phyloP scores from a whole-genome alignment of 1,139 yeast species.

The Entelexis sorbosivorans region DNA sequence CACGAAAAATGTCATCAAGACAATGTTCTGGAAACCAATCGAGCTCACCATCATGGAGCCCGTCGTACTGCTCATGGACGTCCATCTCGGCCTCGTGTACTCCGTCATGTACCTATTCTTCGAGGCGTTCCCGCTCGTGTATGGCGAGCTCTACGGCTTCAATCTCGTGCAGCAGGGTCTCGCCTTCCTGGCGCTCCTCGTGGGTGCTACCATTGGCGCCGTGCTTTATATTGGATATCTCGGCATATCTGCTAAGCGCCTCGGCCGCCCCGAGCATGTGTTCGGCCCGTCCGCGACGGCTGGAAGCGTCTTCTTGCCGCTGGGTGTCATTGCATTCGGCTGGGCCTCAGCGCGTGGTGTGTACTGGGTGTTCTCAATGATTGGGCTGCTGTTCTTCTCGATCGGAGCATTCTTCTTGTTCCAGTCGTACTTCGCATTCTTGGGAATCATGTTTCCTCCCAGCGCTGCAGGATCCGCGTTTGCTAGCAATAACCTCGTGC shows the following conservation, averaged over 20 bases:
- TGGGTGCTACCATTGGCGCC: constrained; percentile 29
- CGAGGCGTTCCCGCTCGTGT: constrained; percentile 52
- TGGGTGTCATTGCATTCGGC: constrained; percentile 35
- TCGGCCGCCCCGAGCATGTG: constrained; percentile 8
- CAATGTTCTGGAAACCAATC: constrained; percentile 27
- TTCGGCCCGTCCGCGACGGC: constrained; percentile 18
- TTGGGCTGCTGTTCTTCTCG: constrained; percentile 68
- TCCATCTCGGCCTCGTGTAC: constrained; percentile 45
- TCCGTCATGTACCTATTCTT: constrained; percentile 47
- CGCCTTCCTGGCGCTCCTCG: constrained; percentile 36
- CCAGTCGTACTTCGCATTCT: constrained; percentile 60
- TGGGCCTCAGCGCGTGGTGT: constrained; percentile 55
- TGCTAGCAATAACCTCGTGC: constrained; percentile 15
- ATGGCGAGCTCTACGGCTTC: constrained; percentile 37
- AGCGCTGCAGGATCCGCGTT: constrained; percentile 23
- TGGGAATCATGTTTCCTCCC: constrained; percentile 67
- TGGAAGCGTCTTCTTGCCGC: constrained; percentile 7
- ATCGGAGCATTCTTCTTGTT: constrained; percentile 63
- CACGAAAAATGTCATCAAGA: too few species aligned
- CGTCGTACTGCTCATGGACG: constrained; percentile 27
- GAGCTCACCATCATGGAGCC: constrained; percentile 27
- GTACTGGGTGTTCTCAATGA: constrained; percentile 73
- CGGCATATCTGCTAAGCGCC: too few species aligned
- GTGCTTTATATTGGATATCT: too few species aligned
- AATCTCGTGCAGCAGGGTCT: constrained; percentile 41